phyloP scores from a whole-genome alignment of 345 rosid genomes.

The Salix viminalis region DNA sequence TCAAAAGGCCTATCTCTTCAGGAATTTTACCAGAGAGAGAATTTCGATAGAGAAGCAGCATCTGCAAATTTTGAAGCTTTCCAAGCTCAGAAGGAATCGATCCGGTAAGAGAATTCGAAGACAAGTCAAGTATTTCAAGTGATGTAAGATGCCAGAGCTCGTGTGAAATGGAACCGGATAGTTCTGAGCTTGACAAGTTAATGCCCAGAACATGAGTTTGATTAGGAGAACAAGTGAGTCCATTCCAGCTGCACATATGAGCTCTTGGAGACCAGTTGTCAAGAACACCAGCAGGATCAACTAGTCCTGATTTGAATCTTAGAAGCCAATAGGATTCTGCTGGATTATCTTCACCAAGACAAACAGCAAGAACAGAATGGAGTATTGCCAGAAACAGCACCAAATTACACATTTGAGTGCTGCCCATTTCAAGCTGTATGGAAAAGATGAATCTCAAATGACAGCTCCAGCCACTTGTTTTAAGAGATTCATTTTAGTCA shows the following conservation, averaged over 20 bases:
- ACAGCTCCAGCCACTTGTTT: conserved; percentile 13
- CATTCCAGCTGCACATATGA: conserved; percentile 59
- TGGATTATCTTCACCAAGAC: conserved; percentile 24
- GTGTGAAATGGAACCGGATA: conserved; percentile 57
- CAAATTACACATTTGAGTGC: conserved; percentile 22
- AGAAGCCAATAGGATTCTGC: conserved; percentile 48
- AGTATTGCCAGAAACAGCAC: conserved; percentile 25
- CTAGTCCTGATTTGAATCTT: conserved; percentile 45
- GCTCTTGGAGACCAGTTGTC: conserved; percentile 47
- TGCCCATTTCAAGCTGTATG: conserved; percentile 29
- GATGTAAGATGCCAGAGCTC: conserved; percentile 44
- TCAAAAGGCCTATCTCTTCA: conserved; percentile 49
- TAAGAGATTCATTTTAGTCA: conserved; percentile 9
- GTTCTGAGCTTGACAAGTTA: conserved; percentile 55
- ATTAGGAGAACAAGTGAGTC: conserved; percentile 61
- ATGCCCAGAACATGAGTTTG: conserved; percentile 38
- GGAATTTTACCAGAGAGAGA: conserved; percentile 68
- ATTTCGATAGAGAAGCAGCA: conserved; percentile 59
- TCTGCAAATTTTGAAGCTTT: conserved; percentile 56
- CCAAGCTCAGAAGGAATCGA: conserved; percentile 58
- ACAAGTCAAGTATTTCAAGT: conserved; percentile 64
- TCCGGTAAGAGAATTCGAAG: conserved; percentile 54
- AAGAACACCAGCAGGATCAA: conserved; percentile 48
- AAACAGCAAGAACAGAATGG: conserved; percentile 18
- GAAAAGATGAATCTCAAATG: conserved; percentile 10